Conservation (phyloP, 345 rosid species). For the Citrus trifoliata region DNA sequence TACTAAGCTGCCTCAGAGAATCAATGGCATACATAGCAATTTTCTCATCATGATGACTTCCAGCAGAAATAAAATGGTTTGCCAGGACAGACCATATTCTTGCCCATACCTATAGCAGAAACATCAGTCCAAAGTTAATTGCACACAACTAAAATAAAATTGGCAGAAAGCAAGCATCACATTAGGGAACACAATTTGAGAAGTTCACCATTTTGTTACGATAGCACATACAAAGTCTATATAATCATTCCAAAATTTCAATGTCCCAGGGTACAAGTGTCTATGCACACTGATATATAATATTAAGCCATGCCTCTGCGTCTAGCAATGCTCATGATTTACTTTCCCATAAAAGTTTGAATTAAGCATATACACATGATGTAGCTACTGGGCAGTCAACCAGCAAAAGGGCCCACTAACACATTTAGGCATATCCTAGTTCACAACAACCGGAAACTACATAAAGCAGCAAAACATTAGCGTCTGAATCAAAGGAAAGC, state of each 20-base stretch:
- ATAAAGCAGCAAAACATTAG: background rate
- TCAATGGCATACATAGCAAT: constrained; percentile 95
- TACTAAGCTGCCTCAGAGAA: constrained; percentile 90
- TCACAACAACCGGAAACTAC: background rate
- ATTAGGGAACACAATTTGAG: constrained; percentile 1
- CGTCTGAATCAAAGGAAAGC: background rate
- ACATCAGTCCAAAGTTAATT: constrained; percentile 6
- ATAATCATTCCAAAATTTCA: background rate
- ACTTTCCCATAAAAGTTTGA: background rate
- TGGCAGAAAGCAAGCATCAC: background rate
- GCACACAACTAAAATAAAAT: background rate
- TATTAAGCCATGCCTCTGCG: background rate
- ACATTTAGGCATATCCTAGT: background rate
- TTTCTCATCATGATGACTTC: constrained; percentile 90
- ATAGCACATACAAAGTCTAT: background rate
- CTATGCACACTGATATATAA: background rate
- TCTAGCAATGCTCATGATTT: background rate
- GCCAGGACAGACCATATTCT: constrained; percentile 90
- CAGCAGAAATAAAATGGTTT: constrained; percentile 89
- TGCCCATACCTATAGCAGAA: constrained; percentile 79
- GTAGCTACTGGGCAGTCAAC: background rate
- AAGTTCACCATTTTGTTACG: background rate
- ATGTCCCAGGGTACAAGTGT: background rate
- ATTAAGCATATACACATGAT: background rate
- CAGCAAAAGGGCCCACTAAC: background rate